A percentile compares a stretch with the other conserved stretches of the same genome.
These are phyloP conservation scores for Pichia ethanolica DNA, from an alignment of 805 yeast species.

Conservation along the genomic window DNA sequence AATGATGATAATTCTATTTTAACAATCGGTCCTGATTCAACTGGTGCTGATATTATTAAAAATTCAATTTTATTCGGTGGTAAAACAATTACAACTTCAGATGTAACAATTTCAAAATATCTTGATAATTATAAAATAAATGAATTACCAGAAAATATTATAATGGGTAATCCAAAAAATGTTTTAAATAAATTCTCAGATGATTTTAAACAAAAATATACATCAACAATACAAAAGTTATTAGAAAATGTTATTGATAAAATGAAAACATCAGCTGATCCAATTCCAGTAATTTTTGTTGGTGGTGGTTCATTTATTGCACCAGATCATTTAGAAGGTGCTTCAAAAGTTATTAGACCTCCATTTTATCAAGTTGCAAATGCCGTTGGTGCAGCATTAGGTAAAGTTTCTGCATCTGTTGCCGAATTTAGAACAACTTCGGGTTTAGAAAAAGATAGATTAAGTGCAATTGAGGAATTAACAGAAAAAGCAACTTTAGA, in stretches of 20 bases:
- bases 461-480: not conserved
- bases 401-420: not conserved
- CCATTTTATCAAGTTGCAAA: not conserved
- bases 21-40: not conserved
- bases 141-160: not conserved
- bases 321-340: not conserved
- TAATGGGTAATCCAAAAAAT: not conserved
- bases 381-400: not conserved
- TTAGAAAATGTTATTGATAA: not conserved
- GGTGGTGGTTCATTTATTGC: constrained; percentile 1
- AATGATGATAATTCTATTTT: not conserved
- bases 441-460: not conserved
- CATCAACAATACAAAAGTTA: not conserved
- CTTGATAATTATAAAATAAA: not conserved
- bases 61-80: not conserved
- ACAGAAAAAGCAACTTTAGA: not conserved
- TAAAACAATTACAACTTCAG: not conserved
- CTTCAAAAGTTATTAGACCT: not conserved
- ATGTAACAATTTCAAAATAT: not conserved
- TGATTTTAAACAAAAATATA: not conserved
- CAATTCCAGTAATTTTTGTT: not conserved
- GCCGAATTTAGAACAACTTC: not conserved
- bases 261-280: not conserved
- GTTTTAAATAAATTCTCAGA: not conserved
- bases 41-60: not conserved